phyloP scores from a whole-genome alignment of 305 asterid species.

The Rubia peregrina region DNA sequence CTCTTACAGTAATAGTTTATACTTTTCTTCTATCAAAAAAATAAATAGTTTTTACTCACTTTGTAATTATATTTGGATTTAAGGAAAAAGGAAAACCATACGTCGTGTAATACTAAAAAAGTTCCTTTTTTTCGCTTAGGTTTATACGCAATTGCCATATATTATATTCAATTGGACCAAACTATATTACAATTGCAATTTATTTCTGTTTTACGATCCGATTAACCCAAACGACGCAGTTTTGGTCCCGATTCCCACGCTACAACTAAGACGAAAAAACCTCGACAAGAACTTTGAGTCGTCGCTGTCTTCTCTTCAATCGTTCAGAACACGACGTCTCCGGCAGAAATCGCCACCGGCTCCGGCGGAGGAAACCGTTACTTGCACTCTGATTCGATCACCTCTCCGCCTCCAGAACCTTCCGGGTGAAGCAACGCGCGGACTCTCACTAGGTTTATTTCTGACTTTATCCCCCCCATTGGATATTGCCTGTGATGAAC shows the following conservation, averaged over 20 bases:
- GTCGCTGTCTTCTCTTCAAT: slow-evolving; percentile 2
- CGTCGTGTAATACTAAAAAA: too few species aligned
- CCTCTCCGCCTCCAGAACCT: not conserved
- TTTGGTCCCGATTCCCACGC: not conserved
- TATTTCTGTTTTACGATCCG: not conserved
- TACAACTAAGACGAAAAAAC: not conserved
- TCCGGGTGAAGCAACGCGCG: not conserved
- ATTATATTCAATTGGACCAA: too few species aligned
- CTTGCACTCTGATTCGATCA: slow-evolving; percentile 1
- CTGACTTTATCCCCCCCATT: not conserved
- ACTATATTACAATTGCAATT: too few species aligned
- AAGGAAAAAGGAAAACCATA: too few species aligned
- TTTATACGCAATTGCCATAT: not conserved
- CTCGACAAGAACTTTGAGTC: slow-evolving; percentile 3
- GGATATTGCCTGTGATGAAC: not conserved
- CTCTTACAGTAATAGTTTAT: too few species aligned
- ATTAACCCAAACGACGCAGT: not conserved
- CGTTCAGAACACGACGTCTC: slow-evolving; percentile 1
- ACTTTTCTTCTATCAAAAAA: too few species aligned
- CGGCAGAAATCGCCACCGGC: slow-evolving; percentile 4
- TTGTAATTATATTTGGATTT: too few species aligned
- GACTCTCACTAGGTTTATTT: slow-evolving; percentile 2
- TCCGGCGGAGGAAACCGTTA: not conserved
- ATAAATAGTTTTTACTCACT: too few species aligned
- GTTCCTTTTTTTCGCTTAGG: not conserved